Percentiles rank a stretch among this genome's conserved stretches.
These are phyloP conservation scores for Calonectria multiphialidica DNA, from an alignment of 2,329 filamentous ascomycete genomes.

Conservation along the genomic window DNA sequence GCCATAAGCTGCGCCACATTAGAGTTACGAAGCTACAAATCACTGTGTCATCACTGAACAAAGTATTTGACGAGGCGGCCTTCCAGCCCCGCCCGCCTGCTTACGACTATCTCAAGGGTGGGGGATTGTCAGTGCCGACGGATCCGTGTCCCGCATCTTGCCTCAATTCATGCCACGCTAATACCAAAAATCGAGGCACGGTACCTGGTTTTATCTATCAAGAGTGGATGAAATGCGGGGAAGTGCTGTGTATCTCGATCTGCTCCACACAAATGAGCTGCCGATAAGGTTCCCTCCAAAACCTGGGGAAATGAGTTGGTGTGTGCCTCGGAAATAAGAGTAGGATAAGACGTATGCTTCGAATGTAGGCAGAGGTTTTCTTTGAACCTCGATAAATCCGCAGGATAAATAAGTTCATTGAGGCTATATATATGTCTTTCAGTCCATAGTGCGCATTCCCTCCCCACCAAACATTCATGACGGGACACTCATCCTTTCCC, in stretches of 20 bases:
- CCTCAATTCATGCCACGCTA: background rate
- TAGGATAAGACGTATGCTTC: background rate
- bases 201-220: background rate
- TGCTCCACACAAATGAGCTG: background rate
- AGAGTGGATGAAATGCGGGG: constrained; percentile 2
- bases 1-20: background rate
- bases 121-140: background rate
- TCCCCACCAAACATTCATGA: background rate
- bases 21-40: background rate
- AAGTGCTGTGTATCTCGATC: background rate
- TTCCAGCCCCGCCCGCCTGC: background rate
- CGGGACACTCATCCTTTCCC: background rate
- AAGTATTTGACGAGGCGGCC: background rate
- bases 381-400: background rate
- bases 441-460: background rate
- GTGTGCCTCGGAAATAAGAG: background rate
- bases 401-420: background rate
- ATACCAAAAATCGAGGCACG: background rate
- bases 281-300: background rate
- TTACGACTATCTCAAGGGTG: background rate
- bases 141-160: background rate
- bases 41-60: background rate
- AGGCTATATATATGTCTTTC: background rate
- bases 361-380: background rate
- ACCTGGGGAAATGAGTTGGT: background rate